These are phyloP conservation scores for Haberlea rhodopensis DNA, from an alignment of 257 asterid species.

Conservation along the genomic window DNA sequence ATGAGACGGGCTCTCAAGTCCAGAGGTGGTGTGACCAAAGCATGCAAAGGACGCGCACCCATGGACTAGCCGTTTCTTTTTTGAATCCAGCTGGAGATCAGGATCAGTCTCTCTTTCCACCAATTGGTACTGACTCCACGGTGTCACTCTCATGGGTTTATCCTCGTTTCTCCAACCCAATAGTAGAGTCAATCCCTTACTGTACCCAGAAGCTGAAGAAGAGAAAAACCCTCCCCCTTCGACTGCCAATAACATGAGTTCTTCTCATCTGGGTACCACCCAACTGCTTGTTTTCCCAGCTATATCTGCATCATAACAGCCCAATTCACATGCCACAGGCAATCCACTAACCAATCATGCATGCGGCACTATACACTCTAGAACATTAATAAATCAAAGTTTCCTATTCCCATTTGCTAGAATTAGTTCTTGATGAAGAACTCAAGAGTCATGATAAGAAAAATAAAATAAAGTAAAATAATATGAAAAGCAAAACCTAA, in stretches of 20 bases:
- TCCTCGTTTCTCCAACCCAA: constrained; percentile 84
- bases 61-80: constrained; percentile 58
- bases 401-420: not conserved
- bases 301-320: not conserved
- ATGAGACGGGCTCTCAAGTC: constrained; percentile 67
- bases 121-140: constrained; percentile 98
- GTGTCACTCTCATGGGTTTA: constrained; percentile 95
- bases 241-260: constrained; percentile 92
- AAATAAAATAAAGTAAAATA: too few relatives aligned
- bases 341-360: constrained; percentile 18
- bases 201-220: too few relatives aligned
- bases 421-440: not conserved
- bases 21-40: constrained; percentile 76
- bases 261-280: constrained; percentile 75
- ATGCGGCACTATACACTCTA: not conserved
- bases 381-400: not conserved
- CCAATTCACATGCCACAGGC: constrained; percentile 28
- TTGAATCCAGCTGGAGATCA: constrained; percentile 91
- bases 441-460: too few relatives aligned
- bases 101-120: constrained; percentile 81
- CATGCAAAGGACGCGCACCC: constrained; percentile 85
- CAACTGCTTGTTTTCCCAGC: constrained; percentile 30
- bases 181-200: constrained; percentile 81
- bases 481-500: constrained; percentile 15
- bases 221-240: constrained; percentile 99